phyloP scores from a whole-genome alignment of 78 protist species.

The Creolimax fragrantissima region DNA sequence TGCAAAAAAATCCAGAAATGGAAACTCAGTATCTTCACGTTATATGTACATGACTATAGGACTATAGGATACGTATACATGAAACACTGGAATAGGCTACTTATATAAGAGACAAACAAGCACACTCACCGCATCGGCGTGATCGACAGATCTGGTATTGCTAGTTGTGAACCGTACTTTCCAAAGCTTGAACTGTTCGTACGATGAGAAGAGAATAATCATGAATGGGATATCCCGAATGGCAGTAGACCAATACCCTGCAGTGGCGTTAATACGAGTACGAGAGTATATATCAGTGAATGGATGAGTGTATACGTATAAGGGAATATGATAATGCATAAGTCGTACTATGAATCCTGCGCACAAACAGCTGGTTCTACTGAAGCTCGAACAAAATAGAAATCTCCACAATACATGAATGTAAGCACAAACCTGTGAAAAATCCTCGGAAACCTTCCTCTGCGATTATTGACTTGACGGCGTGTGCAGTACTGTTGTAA shows the following conservation, averaged over 20 bases:
- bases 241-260: constrained; percentile 20
- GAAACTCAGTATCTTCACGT: too few relatives aligned
- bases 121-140: too few relatives aligned
- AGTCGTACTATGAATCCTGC: too few relatives aligned
- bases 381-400: too few relatives aligned
- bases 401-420: too few relatives aligned
- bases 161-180: not conserved
- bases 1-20: too few relatives aligned
- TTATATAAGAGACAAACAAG: too few relatives aligned
- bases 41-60: too few relatives aligned
- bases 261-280: not conserved
- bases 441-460: not conserved
- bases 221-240: constrained; percentile 29
- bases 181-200: constrained; percentile 21
- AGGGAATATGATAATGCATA: not conserved
- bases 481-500: not conserved
- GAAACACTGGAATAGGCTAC: too few relatives aligned
- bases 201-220: constrained; percentile 12
- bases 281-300: not conserved
- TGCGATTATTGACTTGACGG: not conserved
- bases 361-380: too few relatives aligned
- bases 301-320: not conserved
- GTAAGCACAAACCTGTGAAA: constrained; percentile 6
- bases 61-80: too few relatives aligned
- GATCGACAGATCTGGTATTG: too few relatives aligned